These are phyloP conservation scores for Lipomyces orientalis DNA, from an alignment of 805 yeast genomes.

Conservation along the genomic window DNA sequence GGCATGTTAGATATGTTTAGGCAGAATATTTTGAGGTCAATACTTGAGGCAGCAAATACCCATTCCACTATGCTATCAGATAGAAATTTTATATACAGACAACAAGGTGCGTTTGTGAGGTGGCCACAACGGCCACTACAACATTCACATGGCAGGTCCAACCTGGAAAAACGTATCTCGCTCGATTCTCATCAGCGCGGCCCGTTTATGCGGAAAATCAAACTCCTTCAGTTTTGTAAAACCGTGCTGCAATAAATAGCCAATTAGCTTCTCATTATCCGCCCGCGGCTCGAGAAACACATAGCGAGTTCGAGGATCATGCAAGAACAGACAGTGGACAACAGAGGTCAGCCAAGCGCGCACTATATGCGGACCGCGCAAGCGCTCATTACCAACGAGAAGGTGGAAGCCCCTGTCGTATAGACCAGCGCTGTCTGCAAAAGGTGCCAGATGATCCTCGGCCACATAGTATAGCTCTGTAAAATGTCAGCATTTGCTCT, in stretches of 20 bases:
- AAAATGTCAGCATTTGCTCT: not conserved
- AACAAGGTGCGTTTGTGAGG: no score
- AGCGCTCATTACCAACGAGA: conserved; percentile 39
- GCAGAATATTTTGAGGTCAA: no score
- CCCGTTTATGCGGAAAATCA: conserved; percentile 41
- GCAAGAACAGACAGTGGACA: conserved; percentile 38
- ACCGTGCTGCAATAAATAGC: conserved; percentile 30
- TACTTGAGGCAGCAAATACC: no score
- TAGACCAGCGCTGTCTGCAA: conserved; percentile 22
- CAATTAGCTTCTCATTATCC: conserved; percentile 39
- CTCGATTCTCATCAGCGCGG: conserved; percentile 40
- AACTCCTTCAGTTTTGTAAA: conserved; percentile 38
- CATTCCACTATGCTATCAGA: conserved; percentile 23
- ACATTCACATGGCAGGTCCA: conserved; percentile 18
- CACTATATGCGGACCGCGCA: conserved; percentile 42
- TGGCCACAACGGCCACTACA: not conserved
- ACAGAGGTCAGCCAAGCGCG: conserved; percentile 39
- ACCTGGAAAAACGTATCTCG: conserved; percentile 34
- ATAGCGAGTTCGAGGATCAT: conserved; percentile 34
- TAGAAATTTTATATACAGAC: conserved; percentile 34
- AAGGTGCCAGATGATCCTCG: conserved; percentile 40
- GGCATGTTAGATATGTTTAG: no score
- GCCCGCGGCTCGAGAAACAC: conserved; percentile 41
- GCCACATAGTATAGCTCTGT: conserved; percentile 40
- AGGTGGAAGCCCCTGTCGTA: conserved; percentile 42